Base-by-base conservation (phyloP, 768 basidiomycete species). In the Royoungia palumana region DNA sequence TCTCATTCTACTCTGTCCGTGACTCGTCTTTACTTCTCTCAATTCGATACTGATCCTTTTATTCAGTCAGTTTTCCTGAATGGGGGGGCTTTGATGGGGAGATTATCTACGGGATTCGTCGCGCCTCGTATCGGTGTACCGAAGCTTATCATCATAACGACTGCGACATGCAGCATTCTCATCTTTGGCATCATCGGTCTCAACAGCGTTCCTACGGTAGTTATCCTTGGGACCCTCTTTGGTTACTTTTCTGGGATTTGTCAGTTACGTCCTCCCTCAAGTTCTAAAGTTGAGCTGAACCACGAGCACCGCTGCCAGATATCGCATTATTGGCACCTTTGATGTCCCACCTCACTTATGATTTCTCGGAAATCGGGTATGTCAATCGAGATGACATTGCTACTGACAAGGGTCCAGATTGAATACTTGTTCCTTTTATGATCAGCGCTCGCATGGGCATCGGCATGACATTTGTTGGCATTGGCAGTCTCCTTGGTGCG, bases 1-100 rank as follows among this genome's bases (percentile, higher is more conserved):
- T 83, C 5, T 77, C 82, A 1, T 83, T 84, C 50, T 82, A 82
- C 50, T 74, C 74, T 25, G 82, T 82, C 48, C 9, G 63, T 44
- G 21, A 48, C 21, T 9, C 28, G 5, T 17, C 32, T 4, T 14
- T 36, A 38, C 22, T 25, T 34, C 20, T 32, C 9, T 25, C 6
- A 17, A 22, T 11, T 16, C 19, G 34, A 32, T 30, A 17, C 24
- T 25, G 27, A 42, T 11, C 24, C 32, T 19, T n/a, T 32, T 22
- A 3, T 27, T 2, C 44, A 81, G 75, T 59, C 83, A 27, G 70
- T 76, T 1, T 72, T 83, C 20, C 55, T 82, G 19, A 84, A 83
- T 56, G 79, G 70, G 4, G 67, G 71, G 13, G 73, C 74, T 42
- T 61, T 79, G 17, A 63, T 77, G 35, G 84, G 83, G 6, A 75